phyloP scores from a whole-genome alignment of 352 stramenopile species.

The Phytophthora syringae region DNA sequence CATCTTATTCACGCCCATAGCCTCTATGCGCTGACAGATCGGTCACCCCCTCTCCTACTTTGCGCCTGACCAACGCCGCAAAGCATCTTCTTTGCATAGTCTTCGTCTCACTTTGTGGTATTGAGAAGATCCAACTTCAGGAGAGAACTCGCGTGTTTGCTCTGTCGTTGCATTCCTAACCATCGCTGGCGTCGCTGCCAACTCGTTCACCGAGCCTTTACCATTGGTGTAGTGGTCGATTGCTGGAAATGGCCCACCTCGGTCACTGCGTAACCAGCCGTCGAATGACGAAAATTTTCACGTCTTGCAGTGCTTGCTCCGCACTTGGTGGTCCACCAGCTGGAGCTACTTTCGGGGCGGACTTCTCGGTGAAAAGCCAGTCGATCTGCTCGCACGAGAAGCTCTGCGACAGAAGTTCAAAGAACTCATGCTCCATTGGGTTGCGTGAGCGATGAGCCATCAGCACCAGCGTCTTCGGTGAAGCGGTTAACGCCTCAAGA shows the following conservation, averaged over 20 bases:
- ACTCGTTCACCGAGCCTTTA: conserved; percentile 25
- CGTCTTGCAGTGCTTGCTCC: conserved; percentile 57
- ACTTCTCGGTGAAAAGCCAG: conserved; percentile 41
- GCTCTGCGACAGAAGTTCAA: conserved; percentile 54
- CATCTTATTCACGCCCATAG: conserved; percentile 22
- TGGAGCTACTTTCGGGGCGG: conserved; percentile 16
- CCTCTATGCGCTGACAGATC: conserved; percentile 37
- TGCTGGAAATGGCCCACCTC: conserved; percentile 12
- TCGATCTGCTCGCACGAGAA: conserved; percentile 61
- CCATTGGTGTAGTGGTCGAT: conserved; percentile 12
- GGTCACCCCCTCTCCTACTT: conserved; percentile 22
- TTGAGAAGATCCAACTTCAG: conserved; percentile 10
- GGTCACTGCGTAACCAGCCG: conserved; percentile 29
- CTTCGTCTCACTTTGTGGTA: conserved; percentile 24
- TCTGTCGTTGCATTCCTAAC: conserved; percentile 17
- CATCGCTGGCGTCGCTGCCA: conserved; percentile 25
- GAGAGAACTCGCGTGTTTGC: conserved; percentile 30
- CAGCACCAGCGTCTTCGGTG: conserved; percentile 53
- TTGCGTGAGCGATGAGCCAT: conserved; percentile 84
- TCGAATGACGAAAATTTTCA: conserved; percentile 74
- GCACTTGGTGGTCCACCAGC: conserved; percentile 19
- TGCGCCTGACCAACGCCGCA: conserved; percentile 18
- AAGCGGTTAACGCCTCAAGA: conserved; percentile 47
- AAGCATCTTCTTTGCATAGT: conserved; percentile 29
- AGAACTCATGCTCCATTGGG: conserved; percentile 85